Percentiles rank a stretch among this genome's conserved stretches.
Conservation (phyloP, 306 rosid genomes). For the Carpinus viminea region DNA sequence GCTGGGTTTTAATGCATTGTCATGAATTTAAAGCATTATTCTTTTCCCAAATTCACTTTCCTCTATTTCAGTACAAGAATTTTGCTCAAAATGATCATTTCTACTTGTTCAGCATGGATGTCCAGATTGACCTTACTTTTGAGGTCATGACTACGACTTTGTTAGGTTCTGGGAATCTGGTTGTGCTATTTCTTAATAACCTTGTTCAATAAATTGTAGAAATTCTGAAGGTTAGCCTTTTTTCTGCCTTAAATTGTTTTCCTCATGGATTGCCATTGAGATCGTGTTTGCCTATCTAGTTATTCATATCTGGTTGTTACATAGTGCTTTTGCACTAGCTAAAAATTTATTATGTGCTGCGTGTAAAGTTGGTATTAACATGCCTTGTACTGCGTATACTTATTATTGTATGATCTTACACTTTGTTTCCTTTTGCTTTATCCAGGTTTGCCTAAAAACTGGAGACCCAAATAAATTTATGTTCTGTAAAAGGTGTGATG, state of each 20-base stretch:
- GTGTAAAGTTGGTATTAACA: conserved; percentile 1
- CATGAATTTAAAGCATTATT: neutral
- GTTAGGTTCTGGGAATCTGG: neutral
- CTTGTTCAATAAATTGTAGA: neutral
- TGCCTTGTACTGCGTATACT: conserved; percentile 17
- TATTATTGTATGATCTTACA: conserved; percentile 20
- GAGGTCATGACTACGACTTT: neutral
- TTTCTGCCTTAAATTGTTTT: neutral
- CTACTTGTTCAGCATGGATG: neutral
- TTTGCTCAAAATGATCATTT: neutral
- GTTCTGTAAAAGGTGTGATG: conserved; percentile 99
- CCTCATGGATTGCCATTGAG: neutral
- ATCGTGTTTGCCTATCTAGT: neutral
- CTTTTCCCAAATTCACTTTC: neutral
- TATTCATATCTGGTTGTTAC: neutral
- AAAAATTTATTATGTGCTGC: neutral
- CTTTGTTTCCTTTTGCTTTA: conserved; percentile 16
- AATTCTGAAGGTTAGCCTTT: neutral
- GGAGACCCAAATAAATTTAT: conserved; percentile 97
- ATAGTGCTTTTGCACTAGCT: neutral
- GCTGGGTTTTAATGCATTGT: neutral
- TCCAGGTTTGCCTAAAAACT: conserved; percentile 88
- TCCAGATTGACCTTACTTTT: too few relatives aligned
- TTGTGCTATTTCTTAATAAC: neutral
- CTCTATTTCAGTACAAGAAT: neutral